phyloP scores from a whole-genome alignment of 768 basidiomycete genomes.

The Suillus placidus region DNA sequence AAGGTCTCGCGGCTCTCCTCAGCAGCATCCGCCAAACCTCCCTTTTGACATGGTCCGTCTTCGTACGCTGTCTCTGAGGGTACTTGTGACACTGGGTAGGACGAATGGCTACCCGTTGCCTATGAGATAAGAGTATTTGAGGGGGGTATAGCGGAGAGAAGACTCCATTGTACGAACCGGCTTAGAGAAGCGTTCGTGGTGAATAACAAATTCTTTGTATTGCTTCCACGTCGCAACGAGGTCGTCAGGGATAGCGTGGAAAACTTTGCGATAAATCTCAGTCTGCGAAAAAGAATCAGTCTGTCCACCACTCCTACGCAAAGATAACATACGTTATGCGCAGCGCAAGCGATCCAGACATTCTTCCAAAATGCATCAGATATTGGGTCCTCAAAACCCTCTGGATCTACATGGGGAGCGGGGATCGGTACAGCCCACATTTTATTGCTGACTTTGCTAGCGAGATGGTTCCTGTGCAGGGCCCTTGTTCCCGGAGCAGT shows the following conservation, averaged over 20 bases:
- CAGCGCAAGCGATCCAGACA: constrained; percentile 85
- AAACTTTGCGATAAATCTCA: constrained; percentile 93
- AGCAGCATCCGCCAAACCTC: constrained; percentile 13
- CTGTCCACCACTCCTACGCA: neutral
- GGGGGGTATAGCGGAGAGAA: neutral
- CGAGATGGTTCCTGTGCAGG: constrained; percentile 55
- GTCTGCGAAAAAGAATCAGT: constrained; percentile 55
- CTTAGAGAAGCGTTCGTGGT: constrained; percentile 76
- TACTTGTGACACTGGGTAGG: constrained; percentile 54
- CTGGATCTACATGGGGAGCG: constrained; percentile 71
- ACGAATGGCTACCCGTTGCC: constrained; percentile 43
- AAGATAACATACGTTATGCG: constrained; percentile 73
- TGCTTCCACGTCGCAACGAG: constrained; percentile 93
- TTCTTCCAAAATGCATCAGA: constrained; percentile 87
- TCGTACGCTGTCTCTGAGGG: constrained; percentile 60
- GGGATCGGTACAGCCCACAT: constrained; percentile 65
- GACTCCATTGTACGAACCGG: constrained; percentile 47
- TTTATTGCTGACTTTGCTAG: constrained; percentile 52
- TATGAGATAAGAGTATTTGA: constrained; percentile 27
- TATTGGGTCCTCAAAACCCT: constrained; percentile 89
- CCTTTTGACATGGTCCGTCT: constrained; percentile 16
- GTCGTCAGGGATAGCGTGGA: constrained; percentile 93
- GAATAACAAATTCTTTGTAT: constrained; percentile 80
- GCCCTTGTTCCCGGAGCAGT: constrained; percentile 51
- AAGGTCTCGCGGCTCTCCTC: constrained; percentile 21